phyloP scores from a whole-genome alignment of 257 asterid species.

The Schizonepeta tenuifolia region DNA sequence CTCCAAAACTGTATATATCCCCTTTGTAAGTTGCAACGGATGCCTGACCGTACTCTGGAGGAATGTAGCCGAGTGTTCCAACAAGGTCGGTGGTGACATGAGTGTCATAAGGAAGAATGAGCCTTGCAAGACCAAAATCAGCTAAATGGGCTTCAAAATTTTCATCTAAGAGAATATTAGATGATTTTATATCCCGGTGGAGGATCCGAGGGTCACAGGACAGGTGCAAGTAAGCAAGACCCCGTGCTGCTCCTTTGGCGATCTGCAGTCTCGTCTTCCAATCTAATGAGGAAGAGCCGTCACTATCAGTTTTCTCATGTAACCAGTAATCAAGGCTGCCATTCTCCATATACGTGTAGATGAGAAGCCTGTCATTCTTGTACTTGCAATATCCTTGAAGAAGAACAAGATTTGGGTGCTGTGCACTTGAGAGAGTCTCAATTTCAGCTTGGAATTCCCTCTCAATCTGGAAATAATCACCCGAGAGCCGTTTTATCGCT shows the following conservation, averaged over 20 bases:
- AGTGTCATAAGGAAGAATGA: conserved; percentile 72
- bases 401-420: conserved; percentile 74
- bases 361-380: conserved; percentile 64
- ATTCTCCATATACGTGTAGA: conserved; percentile 86
- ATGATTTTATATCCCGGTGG: conserved; percentile 83
- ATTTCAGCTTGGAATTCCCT: conserved; percentile 83
- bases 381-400: conserved; percentile 80
- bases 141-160: conserved; percentile 76
- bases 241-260: conserved; percentile 73
- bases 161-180: conserved; percentile 72
- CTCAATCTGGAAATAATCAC: conserved; percentile 72
- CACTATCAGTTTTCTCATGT: conserved; percentile 61
- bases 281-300: conserved; percentile 62
- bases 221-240: conserved; percentile 78
- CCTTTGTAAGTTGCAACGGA: conserved; percentile 83
- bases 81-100: conserved; percentile 87
- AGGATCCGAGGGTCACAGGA: conserved; percentile 77
- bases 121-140: conserved; percentile 89
- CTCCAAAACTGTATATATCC: conserved; percentile 87
- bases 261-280: conserved; percentile 71
- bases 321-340: conserved; percentile 90
- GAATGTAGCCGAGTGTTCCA: conserved; percentile 91
- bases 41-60: conserved; percentile 87
- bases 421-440: conserved; percentile 75
- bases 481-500: conserved; percentile 80